Evolutionary conservation across 345 rosid species (phyloP).

Genomic region (Kernera saxatilis): DNA sequence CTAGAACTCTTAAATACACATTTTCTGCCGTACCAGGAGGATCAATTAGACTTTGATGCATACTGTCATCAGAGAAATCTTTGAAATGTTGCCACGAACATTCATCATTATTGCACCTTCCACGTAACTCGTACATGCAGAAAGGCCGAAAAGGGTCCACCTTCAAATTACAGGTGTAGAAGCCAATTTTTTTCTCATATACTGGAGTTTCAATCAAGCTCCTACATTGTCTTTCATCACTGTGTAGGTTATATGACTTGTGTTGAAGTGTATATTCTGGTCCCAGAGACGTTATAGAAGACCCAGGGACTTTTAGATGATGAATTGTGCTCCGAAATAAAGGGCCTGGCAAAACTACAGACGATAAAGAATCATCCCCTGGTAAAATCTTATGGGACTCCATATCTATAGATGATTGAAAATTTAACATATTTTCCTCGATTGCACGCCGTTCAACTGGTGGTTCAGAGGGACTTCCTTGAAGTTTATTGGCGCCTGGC

Average conservation of each 20-base stretch:
- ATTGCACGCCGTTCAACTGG: constrained; percentile 23
- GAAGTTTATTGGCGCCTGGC: constrained; percentile 41
- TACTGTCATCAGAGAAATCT: constrained; percentile 40
- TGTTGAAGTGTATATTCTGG: constrained; percentile 27
- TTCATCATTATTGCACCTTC: constrained; percentile 90
- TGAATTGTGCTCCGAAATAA: constrained; percentile 46
- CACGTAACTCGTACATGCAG: constrained; percentile 91
- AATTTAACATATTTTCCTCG: constrained; percentile 14
- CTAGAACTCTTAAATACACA: not conserved
- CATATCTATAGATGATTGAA: constrained; percentile 26
- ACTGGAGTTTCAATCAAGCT: constrained; percentile 26
- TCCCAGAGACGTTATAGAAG: constrained; percentile 20
- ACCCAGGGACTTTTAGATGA: constrained; percentile 43
- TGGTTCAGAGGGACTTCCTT: constrained; percentile 33
- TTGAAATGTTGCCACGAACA: constrained; percentile 93
- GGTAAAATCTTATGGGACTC: constrained; percentile 27
- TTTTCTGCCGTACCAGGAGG: constrained; percentile 38
- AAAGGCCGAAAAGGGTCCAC: constrained; percentile 82
- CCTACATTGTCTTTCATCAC: constrained; percentile 29
- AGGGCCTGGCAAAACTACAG: constrained; percentile 35
- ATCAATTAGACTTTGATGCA: constrained; percentile 26
- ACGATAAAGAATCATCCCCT: constrained; percentile 22
- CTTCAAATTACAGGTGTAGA: constrained; percentile 42
- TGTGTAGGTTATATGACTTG: constrained; percentile 22
- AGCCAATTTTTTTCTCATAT: constrained; percentile 38